Percentiles rank a stretch among this genome's conserved stretches.
phyloP scores from a whole-genome alignment of 1,284 basidiomycete genomes.

The Malassezia arunalokei region DNA sequence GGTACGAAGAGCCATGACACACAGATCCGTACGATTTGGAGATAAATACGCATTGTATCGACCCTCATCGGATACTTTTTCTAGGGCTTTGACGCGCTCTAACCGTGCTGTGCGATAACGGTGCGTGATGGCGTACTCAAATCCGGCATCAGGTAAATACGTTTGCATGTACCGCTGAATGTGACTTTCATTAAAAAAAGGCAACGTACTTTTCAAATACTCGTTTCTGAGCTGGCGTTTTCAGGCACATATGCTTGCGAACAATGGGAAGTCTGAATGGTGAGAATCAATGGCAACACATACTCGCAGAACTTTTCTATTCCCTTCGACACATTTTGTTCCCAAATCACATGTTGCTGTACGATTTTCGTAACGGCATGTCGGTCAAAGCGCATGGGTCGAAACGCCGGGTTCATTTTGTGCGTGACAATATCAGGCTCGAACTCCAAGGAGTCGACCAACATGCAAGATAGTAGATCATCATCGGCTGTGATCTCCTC shows the following conservation, averaged over 20 bases:
- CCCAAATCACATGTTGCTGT: slow-evolving; percentile 29
- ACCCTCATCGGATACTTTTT: slow-evolving; percentile 18
- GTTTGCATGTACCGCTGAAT: slow-evolving; percentile 41
- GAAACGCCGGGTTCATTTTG: slow-evolving; percentile 44
- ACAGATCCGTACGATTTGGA: slow-evolving; percentile 70
- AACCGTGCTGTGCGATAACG: slow-evolving; percentile 25
- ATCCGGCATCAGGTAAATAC: slow-evolving; percentile 40
- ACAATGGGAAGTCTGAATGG: slow-evolving; percentile 30
- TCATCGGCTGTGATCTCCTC: slow-evolving; percentile 44
- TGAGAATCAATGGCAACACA: slow-evolving; percentile 1
- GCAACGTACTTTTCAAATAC: slow-evolving; percentile 20
- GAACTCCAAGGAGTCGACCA: slow-evolving; percentile 44
- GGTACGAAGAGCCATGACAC: slow-evolving; percentile 68
- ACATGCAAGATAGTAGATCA: slow-evolving; percentile 43
- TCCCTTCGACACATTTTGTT: slow-evolving; percentile 29
- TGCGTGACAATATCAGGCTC: slow-evolving; percentile 42
- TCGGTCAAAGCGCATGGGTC: slow-evolving; percentile 37
- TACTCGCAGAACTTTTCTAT: slow-evolving; percentile 31
- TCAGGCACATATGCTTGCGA: slow-evolving; percentile 29
- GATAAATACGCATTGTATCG: slow-evolving; percentile 13
- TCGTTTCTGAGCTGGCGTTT: slow-evolving; percentile 27
- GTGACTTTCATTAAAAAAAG: slow-evolving; percentile 15
- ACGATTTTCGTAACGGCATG: slow-evolving; percentile 30
- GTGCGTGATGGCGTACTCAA: slow-evolving; percentile 40
- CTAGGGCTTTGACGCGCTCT: not conserved